A percentile compares a stretch with the other conserved stretches of the same genome.
Conservation (phyloP, 345 rosid species). For the Dipteronia dyeriana region DNA sequence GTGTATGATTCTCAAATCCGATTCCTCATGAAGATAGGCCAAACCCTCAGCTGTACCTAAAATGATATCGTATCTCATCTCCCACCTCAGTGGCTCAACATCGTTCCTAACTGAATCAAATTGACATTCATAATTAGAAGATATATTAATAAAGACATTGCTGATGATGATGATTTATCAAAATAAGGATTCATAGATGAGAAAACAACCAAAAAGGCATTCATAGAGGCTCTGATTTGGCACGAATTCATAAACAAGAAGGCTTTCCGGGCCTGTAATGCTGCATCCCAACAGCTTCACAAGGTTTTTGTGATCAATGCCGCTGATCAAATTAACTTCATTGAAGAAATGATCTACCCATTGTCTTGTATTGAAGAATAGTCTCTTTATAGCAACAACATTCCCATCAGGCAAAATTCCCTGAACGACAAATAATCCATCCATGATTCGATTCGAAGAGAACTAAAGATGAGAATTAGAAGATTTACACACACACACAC, state of each 20-base stretch:
- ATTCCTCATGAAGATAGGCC: conserved; percentile 80
- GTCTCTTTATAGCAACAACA: conserved; percentile 80
- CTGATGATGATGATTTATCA: neutral
- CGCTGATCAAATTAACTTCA: conserved; percentile 85
- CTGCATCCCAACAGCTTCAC: conserved; percentile 85
- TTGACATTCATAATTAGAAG: neutral
- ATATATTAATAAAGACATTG: neutral
- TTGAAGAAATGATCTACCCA: conserved; percentile 98
- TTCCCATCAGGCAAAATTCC: conserved; percentile 69
- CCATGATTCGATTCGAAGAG: neutral
- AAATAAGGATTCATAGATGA: conserved; percentile 8
- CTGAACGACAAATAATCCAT: conserved; percentile 21
- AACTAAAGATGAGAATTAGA: conserved; percentile 8
- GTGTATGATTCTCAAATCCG: conserved; percentile 74
- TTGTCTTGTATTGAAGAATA: conserved; percentile 81
- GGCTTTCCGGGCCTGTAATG: conserved; percentile 89
- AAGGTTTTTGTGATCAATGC: conserved; percentile 76
- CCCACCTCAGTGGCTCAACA: conserved; percentile 55
- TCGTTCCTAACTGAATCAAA: conserved; percentile 48
- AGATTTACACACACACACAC: too few species aligned
- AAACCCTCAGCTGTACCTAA: conserved; percentile 81
- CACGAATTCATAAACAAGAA: conserved; percentile 78
- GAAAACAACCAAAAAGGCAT: conserved; percentile 52
- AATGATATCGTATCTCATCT: conserved; percentile 53
- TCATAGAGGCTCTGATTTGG: conserved; percentile 79